Evolutionary conservation across 257 asterid genomes (phyloP), one percentile per base, ranked within the genome.

Genomic region (Solanum etuberosum): DNA sequence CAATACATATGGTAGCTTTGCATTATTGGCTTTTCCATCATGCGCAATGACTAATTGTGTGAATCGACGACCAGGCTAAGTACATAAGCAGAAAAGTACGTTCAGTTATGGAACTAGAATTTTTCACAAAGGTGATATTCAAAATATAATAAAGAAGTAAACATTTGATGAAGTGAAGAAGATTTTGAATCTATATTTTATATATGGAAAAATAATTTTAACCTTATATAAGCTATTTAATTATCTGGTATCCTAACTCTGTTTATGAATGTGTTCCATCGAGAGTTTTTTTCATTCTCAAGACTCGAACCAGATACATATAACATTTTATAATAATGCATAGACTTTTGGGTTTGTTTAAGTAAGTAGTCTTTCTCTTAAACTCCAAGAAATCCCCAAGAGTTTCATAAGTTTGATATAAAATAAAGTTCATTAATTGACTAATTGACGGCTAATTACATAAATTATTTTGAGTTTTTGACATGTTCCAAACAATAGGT

Each of bases 281-380:
- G 1, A 2, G 1, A 65, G 1, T 31, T 7, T 70, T 70, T 70
- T 70, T 10, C n/a, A 7, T 70, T 7, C 7, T 70, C 40, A 31
- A 9, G 2, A 31, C 6, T 31, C 15, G 7, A 70, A 70, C 1
- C 3, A 68, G 9, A 68, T 6, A 15, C 9, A 1, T 68, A 31
- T 15, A 31, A 70, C 4, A 31, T 16, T 70, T 15, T 34, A 67
- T 76, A 80, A 48, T 46, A 80, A 16, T 46, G 27, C 42, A 18
- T 81, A 18, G 43, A 81, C 40, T 81, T 21, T 72, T 67, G 86
- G 35, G 84, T 74, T 81, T 46, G 68, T 74, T 42, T 67, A 23
- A 83, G 34, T 35, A 51, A 51, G 61, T 8, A 25, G 89, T 83
- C 84, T 54, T 31, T 88, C 86, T 31, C 89, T 88, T 89, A n/a